These are phyloP conservation scores for Globomyces sp. DNA, from an alignment of 371 early-diverging fungal species.

Conservation along the genomic window DNA sequence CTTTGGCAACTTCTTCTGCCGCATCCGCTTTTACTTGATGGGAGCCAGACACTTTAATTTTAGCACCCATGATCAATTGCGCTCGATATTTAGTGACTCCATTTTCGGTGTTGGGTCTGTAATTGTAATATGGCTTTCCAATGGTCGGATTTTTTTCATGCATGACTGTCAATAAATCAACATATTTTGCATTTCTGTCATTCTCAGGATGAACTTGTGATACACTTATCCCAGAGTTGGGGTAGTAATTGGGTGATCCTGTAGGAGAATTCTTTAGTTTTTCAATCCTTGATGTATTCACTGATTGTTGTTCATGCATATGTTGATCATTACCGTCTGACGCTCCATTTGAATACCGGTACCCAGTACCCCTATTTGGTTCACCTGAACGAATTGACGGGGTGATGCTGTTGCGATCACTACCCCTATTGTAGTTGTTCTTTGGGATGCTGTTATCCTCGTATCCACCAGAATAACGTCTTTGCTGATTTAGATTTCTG, in stretches of 20 bases:
- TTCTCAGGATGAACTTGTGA: not conserved
- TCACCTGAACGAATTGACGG: no score
- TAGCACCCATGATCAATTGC: constrained; percentile 14
- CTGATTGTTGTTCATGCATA: not conserved
- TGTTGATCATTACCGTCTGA: not conserved
- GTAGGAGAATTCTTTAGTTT: not conserved
- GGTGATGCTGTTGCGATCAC: no score
- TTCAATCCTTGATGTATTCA: not conserved
- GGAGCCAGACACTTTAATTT: constrained; percentile 5
- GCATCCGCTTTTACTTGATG: constrained; percentile 6
- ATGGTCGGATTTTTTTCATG: constrained; percentile 5
- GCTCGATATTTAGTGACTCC: constrained; percentile 15
- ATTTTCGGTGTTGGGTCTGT: constrained; percentile 1
- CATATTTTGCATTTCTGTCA: not conserved
- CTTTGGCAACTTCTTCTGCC: constrained; percentile 1
- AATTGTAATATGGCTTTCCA: constrained; percentile 15
- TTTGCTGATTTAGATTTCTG: no score
- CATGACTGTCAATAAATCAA: not conserved
- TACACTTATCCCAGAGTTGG: not conserved
- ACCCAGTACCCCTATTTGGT: not conserved
- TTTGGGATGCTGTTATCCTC: no score
- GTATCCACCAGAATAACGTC: no score
- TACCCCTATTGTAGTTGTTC: no score
- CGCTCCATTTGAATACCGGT: not conserved
- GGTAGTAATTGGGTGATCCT: no score